Evolutionary conservation across 2,329 filamentous ascomycete species (phyloP).

Genomic region (Penicillium thymicola): DNA sequence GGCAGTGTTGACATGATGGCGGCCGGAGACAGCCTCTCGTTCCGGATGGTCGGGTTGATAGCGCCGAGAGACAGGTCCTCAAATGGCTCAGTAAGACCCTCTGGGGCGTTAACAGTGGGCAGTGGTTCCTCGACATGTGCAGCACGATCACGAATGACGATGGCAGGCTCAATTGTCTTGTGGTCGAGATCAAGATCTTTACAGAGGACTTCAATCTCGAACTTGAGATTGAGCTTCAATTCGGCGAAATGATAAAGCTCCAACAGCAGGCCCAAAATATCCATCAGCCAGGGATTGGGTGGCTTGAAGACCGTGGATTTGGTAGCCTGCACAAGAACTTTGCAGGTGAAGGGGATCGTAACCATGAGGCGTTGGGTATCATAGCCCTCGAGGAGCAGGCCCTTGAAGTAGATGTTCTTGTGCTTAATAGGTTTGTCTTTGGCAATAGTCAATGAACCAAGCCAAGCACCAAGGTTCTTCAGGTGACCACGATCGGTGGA

Average conservation of each 20-base stretch:
- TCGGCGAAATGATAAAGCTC: conserved; percentile 93
- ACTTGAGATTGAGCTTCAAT: conserved; percentile 93
- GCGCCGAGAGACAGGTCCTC: conserved; percentile 77
- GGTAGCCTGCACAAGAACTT: conserved; percentile 80
- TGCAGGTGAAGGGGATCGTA: conserved; percentile 96
- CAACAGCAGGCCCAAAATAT: conserved; percentile 84
- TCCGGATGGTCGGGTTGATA: conserved; percentile 64
- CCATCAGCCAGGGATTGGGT: conserved; percentile 97
- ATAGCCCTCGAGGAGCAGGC: conserved; percentile 87
- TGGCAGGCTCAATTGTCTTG: conserved; percentile 83
- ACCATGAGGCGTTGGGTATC: conserved; percentile 88
- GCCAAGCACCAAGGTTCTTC: conserved; percentile 91
- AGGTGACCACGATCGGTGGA: conserved; percentile 80
- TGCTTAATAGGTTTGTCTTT: conserved; percentile 94
- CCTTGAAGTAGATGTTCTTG: conserved; percentile 95
- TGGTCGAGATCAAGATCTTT: conserved; percentile 89
- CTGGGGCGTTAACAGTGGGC: conserved; percentile 57
- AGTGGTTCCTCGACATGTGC: conserved; percentile 60
- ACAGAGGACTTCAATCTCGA: conserved; percentile 96
- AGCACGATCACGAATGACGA: conserved; percentile 74
- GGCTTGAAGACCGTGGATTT: conserved; percentile 86
- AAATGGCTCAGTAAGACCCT: conserved; percentile 75
- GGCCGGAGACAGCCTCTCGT: conserved; percentile 71
- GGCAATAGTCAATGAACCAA: conserved; percentile 87
- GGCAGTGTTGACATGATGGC: conserved; percentile 77